phyloP scores from a whole-genome alignment of 805 yeast genomes.

The Wickerhamiella spandovensis region DNA sequence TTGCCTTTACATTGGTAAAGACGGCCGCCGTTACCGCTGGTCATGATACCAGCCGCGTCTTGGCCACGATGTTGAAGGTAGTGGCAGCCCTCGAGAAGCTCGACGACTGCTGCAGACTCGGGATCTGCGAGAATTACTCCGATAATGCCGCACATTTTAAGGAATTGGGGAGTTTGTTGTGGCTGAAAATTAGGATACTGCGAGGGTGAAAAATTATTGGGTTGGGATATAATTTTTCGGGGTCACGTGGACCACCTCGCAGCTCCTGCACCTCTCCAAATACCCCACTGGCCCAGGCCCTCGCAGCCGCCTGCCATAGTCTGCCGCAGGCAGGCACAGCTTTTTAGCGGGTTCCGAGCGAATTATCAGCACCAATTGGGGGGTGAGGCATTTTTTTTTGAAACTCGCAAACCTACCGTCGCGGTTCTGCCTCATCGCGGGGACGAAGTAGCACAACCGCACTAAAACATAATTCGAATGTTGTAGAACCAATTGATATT shows the following conservation, averaged over 20 bases:
- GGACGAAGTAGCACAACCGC: no score
- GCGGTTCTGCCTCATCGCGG: no score
- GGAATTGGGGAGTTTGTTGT: not conserved
- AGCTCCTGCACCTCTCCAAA: no score
- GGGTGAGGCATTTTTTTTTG: no score
- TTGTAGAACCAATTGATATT: no score
- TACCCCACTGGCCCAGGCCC: no score
- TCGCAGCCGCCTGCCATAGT: no score
- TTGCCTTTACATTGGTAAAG: constrained; percentile 96
- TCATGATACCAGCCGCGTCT: constrained; percentile 98
- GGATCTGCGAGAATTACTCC: constrained; percentile 78
- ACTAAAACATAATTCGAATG: no score
- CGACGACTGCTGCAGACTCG: constrained; percentile 64
- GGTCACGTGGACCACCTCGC: not conserved
- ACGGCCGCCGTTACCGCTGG: constrained; percentile 88
- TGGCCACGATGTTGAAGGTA: constrained; percentile 96
- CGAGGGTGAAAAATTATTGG: not conserved
- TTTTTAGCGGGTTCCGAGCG: no score
- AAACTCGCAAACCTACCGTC: no score
- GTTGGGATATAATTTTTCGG: not conserved
- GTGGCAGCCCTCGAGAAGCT: constrained; percentile 81
- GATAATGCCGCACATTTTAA: constrained; percentile 81
- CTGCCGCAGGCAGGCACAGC: no score
- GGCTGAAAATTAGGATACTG: not conserved
- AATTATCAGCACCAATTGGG: no score